Percentiles rank a stretch among this genome's conserved stretches.
These are phyloP conservation scores for Penicillium steckii DNA, from an alignment of 495 filamentous ascomycete genomes.

Conservation along the genomic window DNA sequence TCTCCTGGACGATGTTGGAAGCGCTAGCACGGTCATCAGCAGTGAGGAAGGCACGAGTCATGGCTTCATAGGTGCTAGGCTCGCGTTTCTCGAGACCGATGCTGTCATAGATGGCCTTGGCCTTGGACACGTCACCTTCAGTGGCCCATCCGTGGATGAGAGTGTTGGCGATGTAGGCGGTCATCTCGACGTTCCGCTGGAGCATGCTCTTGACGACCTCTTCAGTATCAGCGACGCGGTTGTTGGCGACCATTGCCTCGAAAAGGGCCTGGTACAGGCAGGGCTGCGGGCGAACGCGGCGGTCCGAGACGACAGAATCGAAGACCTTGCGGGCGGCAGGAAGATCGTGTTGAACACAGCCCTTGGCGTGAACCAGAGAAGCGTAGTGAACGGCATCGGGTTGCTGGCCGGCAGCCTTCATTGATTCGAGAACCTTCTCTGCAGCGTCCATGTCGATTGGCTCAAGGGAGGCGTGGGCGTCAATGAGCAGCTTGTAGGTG, in stretches of 20 bases:
- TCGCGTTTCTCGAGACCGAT: constrained; percentile 76
- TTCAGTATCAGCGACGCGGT: constrained; percentile 74
- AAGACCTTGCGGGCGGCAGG: constrained; percentile 78
- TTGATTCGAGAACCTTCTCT: constrained; percentile 77
- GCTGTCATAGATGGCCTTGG: constrained; percentile 72
- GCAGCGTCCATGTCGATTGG: constrained; percentile 89
- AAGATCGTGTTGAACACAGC: constrained; percentile 91
- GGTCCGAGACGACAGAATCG: constrained; percentile 68
- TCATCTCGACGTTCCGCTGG: constrained; percentile 71
- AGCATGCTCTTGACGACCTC: constrained; percentile 72
- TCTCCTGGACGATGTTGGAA: constrained; percentile 79
- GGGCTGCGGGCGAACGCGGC: constrained; percentile 64
- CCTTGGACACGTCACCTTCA: constrained; percentile 76
- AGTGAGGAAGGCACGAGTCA: constrained; percentile 89
- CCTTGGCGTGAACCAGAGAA: constrained; percentile 91
- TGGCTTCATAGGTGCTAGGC: constrained; percentile 98
- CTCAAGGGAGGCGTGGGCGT: constrained; percentile 91
- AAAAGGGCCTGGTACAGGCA: constrained; percentile 95
- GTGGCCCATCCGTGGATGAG: constrained; percentile 97
- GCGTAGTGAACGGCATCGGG: constrained; percentile 95
- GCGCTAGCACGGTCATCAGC: constrained; percentile 76
- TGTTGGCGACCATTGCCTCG: constrained; percentile 94
- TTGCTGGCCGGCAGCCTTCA: constrained; percentile 67
- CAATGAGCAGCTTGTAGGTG: constrained; percentile 96
- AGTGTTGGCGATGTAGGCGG: constrained; percentile 97